Evolutionary conservation across 2,329 filamentous ascomycete species (phyloP).

Genomic region (Colletotrichum caudatum): DNA sequence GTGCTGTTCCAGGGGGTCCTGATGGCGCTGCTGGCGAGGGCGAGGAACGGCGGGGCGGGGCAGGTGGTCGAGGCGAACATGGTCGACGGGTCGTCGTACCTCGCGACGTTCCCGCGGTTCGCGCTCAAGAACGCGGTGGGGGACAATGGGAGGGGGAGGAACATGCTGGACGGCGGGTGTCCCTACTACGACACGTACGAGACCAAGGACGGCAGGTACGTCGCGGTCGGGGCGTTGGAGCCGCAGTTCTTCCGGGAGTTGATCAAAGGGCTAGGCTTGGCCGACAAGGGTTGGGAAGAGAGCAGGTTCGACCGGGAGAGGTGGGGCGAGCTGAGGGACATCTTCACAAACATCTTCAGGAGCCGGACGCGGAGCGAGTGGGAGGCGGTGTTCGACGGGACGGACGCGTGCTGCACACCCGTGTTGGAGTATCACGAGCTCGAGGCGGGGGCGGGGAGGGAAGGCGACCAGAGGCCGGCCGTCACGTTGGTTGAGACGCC

Average conservation of each 20-base stretch:
- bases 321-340: conserved; percentile 75
- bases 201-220: conserved; percentile 81
- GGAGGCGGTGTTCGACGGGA: conserved; percentile 88
- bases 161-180: conserved; percentile 84
- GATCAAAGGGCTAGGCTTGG: conserved; percentile 74
- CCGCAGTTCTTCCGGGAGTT: conserved; percentile 83
- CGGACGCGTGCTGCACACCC: conserved; percentile 93
- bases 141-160: conserved; percentile 74
- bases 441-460: conserved; percentile 60
- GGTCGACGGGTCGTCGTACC: conserved; percentile 88
- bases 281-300: conserved; percentile 61
- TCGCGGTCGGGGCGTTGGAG: conserved; percentile 93
- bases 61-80: conserved; percentile 97
- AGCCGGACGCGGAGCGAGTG: conserved; percentile 80
- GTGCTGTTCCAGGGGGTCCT: conserved; percentile 85
- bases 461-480: conserved; percentile 77
- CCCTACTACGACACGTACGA: conserved; percentile 93
- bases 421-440: conserved; percentile 83
- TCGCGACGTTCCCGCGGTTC: conserved; percentile 82
- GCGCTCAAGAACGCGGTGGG: conserved; percentile 73
- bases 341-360: conserved; percentile 75
- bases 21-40: conserved; percentile 78
- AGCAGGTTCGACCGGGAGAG: conserved; percentile 68
- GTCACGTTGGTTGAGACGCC: conserved; percentile 79
- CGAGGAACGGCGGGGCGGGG: conserved; percentile 71